phyloP scores from a whole-genome alignment of 2,329 filamentous ascomycete genomes.

The Phaeosphaeriaceae sp. region DNA sequence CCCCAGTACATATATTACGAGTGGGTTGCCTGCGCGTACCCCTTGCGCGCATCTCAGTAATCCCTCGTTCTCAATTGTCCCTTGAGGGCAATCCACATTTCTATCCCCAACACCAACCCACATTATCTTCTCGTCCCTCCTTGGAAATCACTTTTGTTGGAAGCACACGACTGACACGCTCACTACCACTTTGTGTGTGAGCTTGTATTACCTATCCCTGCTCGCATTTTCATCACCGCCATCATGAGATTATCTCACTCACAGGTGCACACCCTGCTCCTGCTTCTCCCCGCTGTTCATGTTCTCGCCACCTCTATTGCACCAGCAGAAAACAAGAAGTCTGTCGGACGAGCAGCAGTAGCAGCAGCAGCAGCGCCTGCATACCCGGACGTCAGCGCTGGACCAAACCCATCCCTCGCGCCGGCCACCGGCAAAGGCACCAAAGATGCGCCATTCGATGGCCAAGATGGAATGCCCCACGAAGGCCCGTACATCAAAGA shows the following conservation, averaged over 20 bases:
- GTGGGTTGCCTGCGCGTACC: slow-evolving; percentile 28
- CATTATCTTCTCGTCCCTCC: slow-evolving; percentile 18
- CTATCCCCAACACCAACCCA: neutral
- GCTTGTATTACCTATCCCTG: slow-evolving; percentile 9
- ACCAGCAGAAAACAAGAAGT: slow-evolving; percentile 33
- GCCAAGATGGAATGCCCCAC: slow-evolving; percentile 91
- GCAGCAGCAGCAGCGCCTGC: slow-evolving; percentile 32
- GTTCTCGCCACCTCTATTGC: slow-evolving; percentile 59
- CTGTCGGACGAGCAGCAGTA: slow-evolving; percentile 37
- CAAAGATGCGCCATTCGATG: slow-evolving; percentile 88
- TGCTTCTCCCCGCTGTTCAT: slow-evolving; percentile 67
- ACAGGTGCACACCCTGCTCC: slow-evolving; percentile 53
- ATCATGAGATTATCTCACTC: slow-evolving; percentile 66
- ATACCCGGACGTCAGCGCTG: slow-evolving; percentile 26
- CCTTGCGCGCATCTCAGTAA: slow-evolving; percentile 37
- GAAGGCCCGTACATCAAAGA: slow-evolving; percentile 78
- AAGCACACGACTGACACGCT: neutral
- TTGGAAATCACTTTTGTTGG: slow-evolving; percentile 1
- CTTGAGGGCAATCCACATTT: slow-evolving; percentile 15
- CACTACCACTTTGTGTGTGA: neutral
- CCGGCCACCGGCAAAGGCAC: slow-evolving; percentile 56
- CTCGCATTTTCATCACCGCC: slow-evolving; percentile 20
- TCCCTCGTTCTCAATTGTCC: slow-evolving; percentile 21
- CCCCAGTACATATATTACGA: slow-evolving; percentile 24
- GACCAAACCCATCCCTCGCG: slow-evolving; percentile 28